Evolutionary conservation across 2,329 filamentous ascomycete genomes (phyloP).

Genomic region (Arthroderma sp.): DNA sequence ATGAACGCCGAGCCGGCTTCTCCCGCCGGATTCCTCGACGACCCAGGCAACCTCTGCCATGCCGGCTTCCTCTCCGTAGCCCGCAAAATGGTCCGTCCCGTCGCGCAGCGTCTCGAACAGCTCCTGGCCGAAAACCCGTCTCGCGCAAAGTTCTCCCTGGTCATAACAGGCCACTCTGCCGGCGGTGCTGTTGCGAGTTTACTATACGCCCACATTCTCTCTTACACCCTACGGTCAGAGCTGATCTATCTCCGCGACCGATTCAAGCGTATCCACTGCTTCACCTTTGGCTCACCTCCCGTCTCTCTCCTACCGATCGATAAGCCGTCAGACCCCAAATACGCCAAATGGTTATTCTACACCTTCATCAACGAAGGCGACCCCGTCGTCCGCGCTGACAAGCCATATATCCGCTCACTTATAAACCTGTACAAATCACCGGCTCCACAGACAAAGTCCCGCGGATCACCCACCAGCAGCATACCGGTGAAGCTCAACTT

Average conservation of each 20-base stretch:
- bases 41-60: conserved; percentile 65
- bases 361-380: conserved; percentile 80
- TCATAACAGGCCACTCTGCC: conserved; percentile 78
- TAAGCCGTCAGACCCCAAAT: conserved; percentile 41
- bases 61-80: conserved; percentile 68
- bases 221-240: conserved; percentile 48
- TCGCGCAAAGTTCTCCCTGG: conserved; percentile 53
- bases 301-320: conserved; percentile 58
- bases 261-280: conserved; percentile 71
- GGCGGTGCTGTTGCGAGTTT: conserved; percentile 73
- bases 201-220: conserved; percentile 71
- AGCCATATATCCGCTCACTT: conserved; percentile 59
- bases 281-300: conserved; percentile 76
- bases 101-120: conserved; percentile 57
- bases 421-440: conserved; percentile 58
- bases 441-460: conserved; percentile 31
- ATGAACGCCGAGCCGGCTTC: conserved; percentile 55
- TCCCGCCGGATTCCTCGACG: conserved; percentile 62
- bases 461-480: conserved; percentile 12
- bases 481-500: conserved; percentile 3
- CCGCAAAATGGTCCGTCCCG: conserved; percentile 59
- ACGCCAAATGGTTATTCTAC: conserved; percentile 60
- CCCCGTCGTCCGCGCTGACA: conserved; percentile 65
- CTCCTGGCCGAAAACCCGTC: conserved; percentile 60
- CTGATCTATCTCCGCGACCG: conserved; percentile 55